phyloP scores from a whole-genome alignment of 345 rosid species.

The Eucalyptus sp. region DNA sequence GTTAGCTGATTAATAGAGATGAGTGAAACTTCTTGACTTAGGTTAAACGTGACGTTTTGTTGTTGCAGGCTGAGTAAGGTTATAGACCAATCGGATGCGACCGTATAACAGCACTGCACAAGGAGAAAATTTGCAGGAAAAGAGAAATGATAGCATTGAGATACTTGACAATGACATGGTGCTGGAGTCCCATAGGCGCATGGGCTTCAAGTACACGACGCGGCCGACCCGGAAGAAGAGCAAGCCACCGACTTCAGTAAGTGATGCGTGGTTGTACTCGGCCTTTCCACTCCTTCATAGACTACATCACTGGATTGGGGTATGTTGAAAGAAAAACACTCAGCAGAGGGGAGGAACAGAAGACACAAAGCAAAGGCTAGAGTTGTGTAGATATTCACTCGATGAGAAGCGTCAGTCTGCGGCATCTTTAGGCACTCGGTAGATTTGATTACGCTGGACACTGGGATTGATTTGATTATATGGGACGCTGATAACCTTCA shows the following conservation, averaged over 20 bases:
- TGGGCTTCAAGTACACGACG: neutral
- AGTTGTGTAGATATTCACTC: neutral
- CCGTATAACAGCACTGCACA: neutral
- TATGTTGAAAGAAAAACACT: neutral
- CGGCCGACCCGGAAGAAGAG: slow-evolving; percentile 6
- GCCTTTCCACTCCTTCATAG: slow-evolving; percentile 11
- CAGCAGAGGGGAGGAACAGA: neutral
- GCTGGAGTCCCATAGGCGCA: slow-evolving; percentile 9
- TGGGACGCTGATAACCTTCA: neutral
- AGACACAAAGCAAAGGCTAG: neutral
- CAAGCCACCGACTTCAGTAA: neutral
- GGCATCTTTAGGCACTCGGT: neutral
- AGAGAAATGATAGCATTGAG: neutral
- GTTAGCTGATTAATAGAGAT: neutral
- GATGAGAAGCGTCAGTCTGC: neutral
- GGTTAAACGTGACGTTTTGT: neutral
- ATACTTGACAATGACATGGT: neutral
- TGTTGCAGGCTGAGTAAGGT: neutral
- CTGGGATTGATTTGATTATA: neutral
- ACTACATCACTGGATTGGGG: neutral
- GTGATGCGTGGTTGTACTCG: neutral
- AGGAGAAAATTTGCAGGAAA: neutral
- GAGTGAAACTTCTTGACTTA: neutral
- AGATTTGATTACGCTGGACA: neutral
- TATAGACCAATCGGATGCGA: neutral